A percentile compares a stretch with the other conserved stretches of the same genome.
phyloP scores from a whole-genome alignment of 164 flowering plant species.

The Santalum album region DNA sequence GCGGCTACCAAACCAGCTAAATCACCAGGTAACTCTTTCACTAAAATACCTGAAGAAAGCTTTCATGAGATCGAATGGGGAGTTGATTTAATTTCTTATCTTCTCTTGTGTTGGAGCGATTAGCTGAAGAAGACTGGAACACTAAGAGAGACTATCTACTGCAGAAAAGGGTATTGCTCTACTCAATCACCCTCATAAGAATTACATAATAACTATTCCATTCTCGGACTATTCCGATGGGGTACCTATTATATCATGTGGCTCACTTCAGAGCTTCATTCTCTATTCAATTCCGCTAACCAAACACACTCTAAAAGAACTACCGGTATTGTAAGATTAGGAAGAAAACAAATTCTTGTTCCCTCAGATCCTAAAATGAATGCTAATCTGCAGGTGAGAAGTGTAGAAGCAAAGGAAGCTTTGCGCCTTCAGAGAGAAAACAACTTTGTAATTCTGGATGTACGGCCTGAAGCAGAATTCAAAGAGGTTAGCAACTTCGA shows the following conservation, averaged over 20 bases:
- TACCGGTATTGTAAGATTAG: too few species aligned
- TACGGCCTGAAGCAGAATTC: conserved; percentile 87
- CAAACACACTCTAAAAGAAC: too few species aligned
- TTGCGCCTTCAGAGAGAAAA: conserved; percentile 84
- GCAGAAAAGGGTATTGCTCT: conserved; percentile 55
- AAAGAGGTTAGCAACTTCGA: conserved; percentile 50
- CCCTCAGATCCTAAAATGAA: too few species aligned
- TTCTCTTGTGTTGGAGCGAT: conserved; percentile 17
- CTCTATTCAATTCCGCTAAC: too few species aligned
- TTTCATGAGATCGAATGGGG: background rate
- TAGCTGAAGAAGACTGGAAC: conserved; percentile 97
- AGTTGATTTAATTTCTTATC: background rate
- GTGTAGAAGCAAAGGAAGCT: conserved; percentile 93
- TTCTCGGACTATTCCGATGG: too few species aligned
- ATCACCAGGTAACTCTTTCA: conserved; percentile 59
- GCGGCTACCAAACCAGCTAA: conserved; percentile 87
- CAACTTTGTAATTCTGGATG: conserved; percentile 92
- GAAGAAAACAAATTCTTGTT: too few species aligned
- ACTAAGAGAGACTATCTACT: conserved; percentile 59
- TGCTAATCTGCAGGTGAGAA: conserved; percentile 84
- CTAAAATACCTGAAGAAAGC: background rate
- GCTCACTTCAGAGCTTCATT: too few species aligned
- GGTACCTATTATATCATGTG: too few species aligned
- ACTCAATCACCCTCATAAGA: too few species aligned
- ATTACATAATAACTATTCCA: too few species aligned